Percentiles rank a stretch among this genome's conserved stretches.
Conservation (phyloP, 2,329 filamentous ascomycete genomes). For the Blastomyces silverae region DNA sequence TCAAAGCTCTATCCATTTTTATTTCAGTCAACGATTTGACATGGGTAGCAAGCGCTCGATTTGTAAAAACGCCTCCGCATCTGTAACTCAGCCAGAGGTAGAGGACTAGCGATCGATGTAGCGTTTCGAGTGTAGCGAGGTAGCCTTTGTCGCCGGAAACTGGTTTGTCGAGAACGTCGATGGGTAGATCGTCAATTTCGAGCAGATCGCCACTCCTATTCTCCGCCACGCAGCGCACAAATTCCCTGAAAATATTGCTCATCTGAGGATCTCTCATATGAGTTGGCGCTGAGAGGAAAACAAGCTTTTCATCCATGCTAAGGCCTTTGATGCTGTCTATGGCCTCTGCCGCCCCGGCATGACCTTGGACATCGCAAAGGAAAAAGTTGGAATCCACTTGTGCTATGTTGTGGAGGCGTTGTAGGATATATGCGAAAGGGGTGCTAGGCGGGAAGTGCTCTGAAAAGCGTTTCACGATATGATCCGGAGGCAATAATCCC, state of each 20-base stretch:
- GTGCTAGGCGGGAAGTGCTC: conserved; percentile 73
- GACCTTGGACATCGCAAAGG: conserved; percentile 58
- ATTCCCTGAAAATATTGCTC: conserved; percentile 50
- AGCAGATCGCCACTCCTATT: conserved; percentile 62
- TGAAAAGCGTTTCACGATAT: conserved; percentile 67
- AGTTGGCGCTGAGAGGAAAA: conserved; percentile 66
- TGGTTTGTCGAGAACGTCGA: conserved; percentile 63
- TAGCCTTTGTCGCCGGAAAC: conserved; percentile 48
- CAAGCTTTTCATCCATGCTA: conserved; percentile 65
- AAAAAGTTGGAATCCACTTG: conserved; percentile 60
- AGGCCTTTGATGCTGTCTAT: conserved; percentile 65
- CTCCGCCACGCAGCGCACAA: conserved; percentile 63
- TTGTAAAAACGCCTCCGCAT: conserved; percentile 71
- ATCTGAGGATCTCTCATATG: conserved; percentile 44
- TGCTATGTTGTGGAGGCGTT: conserved; percentile 64
- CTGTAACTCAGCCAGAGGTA: conserved; percentile 94
- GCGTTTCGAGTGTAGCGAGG: conserved; percentile 61
- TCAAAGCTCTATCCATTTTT: conserved; percentile 60
- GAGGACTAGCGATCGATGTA: conserved; percentile 75
- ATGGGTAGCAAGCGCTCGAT: conserved; percentile 68
- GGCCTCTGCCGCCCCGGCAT: conserved; percentile 61
- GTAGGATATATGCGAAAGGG: conserved; percentile 75
- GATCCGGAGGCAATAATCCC: conserved; percentile 65
- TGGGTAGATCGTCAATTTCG: conserved; percentile 61
- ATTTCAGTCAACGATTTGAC: conserved; percentile 71